Conservation (phyloP, 2,329 filamentous ascomycete genomes). For the Colletotrichum lindemuthianum region DNA sequence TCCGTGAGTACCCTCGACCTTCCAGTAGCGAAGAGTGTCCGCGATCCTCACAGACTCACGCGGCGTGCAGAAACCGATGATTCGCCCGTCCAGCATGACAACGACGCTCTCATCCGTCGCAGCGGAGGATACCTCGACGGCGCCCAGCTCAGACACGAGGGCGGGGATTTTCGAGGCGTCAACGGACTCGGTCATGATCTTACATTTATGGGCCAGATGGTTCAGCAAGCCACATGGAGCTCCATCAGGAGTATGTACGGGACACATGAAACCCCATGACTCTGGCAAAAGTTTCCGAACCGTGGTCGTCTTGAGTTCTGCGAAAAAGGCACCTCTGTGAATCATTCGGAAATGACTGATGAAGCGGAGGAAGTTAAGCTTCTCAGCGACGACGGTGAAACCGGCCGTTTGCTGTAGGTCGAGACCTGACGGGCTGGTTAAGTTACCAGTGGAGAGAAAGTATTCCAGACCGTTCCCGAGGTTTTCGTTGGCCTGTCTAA, state of each 20-base stretch:
- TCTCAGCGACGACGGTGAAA: conserved; percentile 96
- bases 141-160: conserved; percentile 81
- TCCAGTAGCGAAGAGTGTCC: conserved; percentile 93
- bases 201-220: conserved; percentile 94
- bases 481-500: conserved; percentile 87
- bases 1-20: conserved; percentile 85
- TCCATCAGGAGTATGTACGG: conserved; percentile 97
- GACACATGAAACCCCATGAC: conserved; percentile 97
- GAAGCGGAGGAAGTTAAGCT: conserved; percentile 98
- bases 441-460: conserved; percentile 94
- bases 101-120: conserved; percentile 85
- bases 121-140: conserved; percentile 79
- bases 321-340: conserved; percentile 98
- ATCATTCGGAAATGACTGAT: conserved; percentile 99
- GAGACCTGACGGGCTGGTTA: conserved; percentile 89
- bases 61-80: conserved; percentile 90
- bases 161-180: conserved; percentile 80
- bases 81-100: conserved; percentile 88
- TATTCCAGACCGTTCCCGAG: conserved; percentile 90
- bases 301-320: conserved; percentile 95
- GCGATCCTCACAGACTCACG: conserved; percentile 83
- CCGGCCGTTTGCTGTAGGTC: conserved; percentile 95
- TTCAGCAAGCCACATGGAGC: conserved; percentile 93
- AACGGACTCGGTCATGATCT: conserved; percentile 79
- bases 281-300: conserved; percentile 95